Evolutionary conservation across 1,139 yeast genomes (phyloP).

Genomic region (Suhomyces choctaworum): DNA sequence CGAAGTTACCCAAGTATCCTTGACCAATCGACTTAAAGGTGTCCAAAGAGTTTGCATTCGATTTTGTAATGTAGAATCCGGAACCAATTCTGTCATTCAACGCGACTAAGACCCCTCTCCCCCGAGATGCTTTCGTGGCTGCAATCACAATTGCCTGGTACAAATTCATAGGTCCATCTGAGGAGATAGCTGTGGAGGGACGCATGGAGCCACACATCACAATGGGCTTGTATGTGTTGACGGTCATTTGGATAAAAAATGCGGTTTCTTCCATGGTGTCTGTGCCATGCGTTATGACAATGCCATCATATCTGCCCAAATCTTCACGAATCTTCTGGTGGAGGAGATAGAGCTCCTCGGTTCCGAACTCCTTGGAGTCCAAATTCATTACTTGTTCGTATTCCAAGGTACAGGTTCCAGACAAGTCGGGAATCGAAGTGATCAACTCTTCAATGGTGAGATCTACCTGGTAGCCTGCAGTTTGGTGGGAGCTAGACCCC

Average conservation of each 20-base stretch:
- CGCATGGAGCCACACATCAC: conserved; percentile 75
- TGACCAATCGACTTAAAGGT: conserved; percentile 69
- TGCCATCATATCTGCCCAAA: conserved; percentile 50
- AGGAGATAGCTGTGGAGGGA: conserved; percentile 67
- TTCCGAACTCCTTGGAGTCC: conserved; percentile 63
- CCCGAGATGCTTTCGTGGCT: conserved; percentile 47
- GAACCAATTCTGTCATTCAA: conserved; percentile 67
- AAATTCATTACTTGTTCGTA: conserved; percentile 66
- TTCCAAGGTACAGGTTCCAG: conserved; percentile 55
- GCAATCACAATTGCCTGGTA: conserved; percentile 72
- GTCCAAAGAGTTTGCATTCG: conserved; percentile 68
- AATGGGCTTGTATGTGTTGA: conserved; percentile 58
- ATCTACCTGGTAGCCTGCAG: conserved; percentile 70
- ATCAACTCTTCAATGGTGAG: conserved; percentile 63
- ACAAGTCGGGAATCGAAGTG: conserved; percentile 59
- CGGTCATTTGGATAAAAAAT: conserved; percentile 61
- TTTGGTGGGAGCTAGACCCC: conserved; percentile 54
- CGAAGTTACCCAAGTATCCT: conserved; percentile 70
- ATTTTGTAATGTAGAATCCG: conserved; percentile 68
- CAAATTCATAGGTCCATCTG: conserved; percentile 73
- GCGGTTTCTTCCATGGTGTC: conserved; percentile 74
- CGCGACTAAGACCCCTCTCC: conserved; percentile 64
- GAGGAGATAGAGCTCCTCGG: conserved; percentile 35
- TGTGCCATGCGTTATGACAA: conserved; percentile 72
- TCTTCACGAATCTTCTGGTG: conserved; percentile 46